These are phyloP conservation scores for Wallacemonas collosoma DNA, from an alignment of 208 protist genomes.

Conservation along the genomic window DNA sequence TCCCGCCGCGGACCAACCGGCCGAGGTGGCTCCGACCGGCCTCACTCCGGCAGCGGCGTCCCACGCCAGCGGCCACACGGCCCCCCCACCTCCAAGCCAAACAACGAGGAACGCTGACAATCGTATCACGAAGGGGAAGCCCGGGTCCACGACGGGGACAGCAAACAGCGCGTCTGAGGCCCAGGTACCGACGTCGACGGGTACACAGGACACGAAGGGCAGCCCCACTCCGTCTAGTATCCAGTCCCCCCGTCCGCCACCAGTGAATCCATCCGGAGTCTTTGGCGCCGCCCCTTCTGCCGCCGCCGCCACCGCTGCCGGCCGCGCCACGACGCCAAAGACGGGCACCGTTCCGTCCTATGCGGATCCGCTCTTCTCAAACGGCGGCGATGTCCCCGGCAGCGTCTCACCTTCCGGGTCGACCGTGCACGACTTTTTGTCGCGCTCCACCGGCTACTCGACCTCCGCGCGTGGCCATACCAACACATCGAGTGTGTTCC, in stretches of 20 bases:
- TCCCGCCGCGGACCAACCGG: not conserved
- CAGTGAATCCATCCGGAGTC: not conserved
- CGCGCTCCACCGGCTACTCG: slow-evolving; percentile 9
- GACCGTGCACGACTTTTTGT: slow-evolving; percentile 8
- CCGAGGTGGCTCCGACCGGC: not conserved
- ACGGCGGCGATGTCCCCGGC: not conserved
- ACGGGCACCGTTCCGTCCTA: slow-evolving; percentile 1
- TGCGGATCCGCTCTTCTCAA: slow-evolving; percentile 3
- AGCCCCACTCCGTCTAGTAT: not conserved
- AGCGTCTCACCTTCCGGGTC: not conserved
- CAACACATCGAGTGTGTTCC: slow-evolving; percentile 18
- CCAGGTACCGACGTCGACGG: not conserved
- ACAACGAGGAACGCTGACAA: no score
- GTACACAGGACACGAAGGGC: not conserved
- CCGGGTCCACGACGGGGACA: no score
- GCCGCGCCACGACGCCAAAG: not conserved
- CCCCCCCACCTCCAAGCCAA: no score
- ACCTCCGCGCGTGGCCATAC: not conserved
- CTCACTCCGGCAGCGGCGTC: not conserved
- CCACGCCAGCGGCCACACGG: no score
- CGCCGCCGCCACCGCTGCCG: not conserved
- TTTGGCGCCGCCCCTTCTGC: not conserved
- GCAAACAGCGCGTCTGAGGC: no score
- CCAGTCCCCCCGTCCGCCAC: not conserved
- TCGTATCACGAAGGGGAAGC: not conserved